Percentiles rank a stretch among this genome's conserved stretches.
phyloP scores from a whole-genome alignment of 306 rosid genomes.

The Vigna nakashimae region DNA sequence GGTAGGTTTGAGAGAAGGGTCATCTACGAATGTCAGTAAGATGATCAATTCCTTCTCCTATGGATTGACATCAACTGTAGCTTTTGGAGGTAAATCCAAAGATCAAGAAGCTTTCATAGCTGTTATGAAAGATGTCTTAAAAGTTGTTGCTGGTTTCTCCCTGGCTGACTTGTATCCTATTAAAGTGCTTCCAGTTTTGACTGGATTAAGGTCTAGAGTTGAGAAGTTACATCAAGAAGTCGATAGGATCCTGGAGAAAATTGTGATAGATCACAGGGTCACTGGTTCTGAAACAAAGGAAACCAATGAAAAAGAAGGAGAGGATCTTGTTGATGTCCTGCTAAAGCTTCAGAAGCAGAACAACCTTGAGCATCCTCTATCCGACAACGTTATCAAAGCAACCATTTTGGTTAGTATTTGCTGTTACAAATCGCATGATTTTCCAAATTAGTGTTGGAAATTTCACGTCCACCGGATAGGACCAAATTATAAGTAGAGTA shows the following conservation, averaged over 20 bases:
- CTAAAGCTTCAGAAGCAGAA: constrained; percentile 38
- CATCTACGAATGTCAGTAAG: constrained; percentile 26
- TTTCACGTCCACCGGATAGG: no score
- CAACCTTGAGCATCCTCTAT: constrained; percentile 35
- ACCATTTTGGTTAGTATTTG: constrained; percentile 33
- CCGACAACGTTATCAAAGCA: constrained; percentile 42
- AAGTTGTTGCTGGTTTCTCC: constrained; percentile 31
- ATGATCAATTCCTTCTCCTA: constrained; percentile 2
- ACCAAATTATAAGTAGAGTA: no score
- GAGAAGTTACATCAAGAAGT: constrained; percentile 27
- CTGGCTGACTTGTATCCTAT: constrained; percentile 44
- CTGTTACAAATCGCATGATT: neutral
- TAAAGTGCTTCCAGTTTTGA: constrained; percentile 38
- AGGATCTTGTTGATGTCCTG: constrained; percentile 49
- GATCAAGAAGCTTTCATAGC: constrained; percentile 16
- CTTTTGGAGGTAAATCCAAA: constrained; percentile 33
- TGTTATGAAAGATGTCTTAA: constrained; percentile 9
- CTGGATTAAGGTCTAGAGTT: constrained; percentile 12
- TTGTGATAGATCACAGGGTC: constrained; percentile 11
- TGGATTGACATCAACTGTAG: constrained; percentile 24
- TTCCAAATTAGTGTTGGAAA: no score
- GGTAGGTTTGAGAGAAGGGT: constrained; percentile 38
- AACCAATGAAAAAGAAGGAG: constrained; percentile 4
- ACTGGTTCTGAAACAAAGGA: neutral
- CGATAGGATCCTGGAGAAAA: constrained; percentile 30